Evolutionary conservation across 805 yeast species (phyloP).

Genomic region (Kodamaea neixiangensis): DNA sequence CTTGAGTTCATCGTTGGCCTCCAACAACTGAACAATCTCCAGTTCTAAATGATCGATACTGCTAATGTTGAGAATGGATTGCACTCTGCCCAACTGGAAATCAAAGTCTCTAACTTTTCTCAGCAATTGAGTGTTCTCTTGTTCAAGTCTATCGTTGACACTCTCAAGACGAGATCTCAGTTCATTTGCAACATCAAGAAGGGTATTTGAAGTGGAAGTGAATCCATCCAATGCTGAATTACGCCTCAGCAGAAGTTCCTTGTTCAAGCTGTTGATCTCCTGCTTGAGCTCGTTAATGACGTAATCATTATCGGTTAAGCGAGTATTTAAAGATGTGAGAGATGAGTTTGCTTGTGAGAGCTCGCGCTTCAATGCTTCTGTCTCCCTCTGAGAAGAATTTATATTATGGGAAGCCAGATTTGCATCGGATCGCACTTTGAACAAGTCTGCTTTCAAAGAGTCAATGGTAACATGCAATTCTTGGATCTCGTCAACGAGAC

Average conservation of each 20-base stretch:
- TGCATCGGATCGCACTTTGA: conserved; percentile 10
- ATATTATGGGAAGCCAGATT: not conserved
- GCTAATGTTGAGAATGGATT: conserved; percentile 8
- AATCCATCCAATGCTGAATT: not conserved
- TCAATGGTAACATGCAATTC: conserved; percentile 20
- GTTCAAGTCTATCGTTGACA: conserved; percentile 6
- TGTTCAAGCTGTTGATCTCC: conserved; percentile 9
- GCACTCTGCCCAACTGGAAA: conserved; percentile 6
- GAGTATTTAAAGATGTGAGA: not conserved
- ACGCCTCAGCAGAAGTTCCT: conserved; percentile 1
- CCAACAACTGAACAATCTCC: conserved; percentile 13
- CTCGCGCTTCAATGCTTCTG: conserved; percentile 23
- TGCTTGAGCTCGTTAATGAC: conserved; percentile 7
- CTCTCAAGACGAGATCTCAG: conserved; percentile 8
- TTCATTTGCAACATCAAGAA: conserved; percentile 10
- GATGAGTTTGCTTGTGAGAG: conserved; percentile 22
- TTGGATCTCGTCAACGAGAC: conserved; percentile 10
- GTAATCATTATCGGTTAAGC: conserved; percentile 5
- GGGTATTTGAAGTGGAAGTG: not conserved
- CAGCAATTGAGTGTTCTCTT: conserved; percentile 9
- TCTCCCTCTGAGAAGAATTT: conserved; percentile 18
- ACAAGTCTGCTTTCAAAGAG: conserved; percentile 20
- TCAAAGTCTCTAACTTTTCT: conserved; percentile 7
- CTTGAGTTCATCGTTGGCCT: conserved; percentile 15
- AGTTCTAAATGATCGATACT: conserved; percentile 8